Evolutionary conservation across 2,329 filamentous ascomycete species (phyloP).

Genomic region (Monilinia fructicola): DNA sequence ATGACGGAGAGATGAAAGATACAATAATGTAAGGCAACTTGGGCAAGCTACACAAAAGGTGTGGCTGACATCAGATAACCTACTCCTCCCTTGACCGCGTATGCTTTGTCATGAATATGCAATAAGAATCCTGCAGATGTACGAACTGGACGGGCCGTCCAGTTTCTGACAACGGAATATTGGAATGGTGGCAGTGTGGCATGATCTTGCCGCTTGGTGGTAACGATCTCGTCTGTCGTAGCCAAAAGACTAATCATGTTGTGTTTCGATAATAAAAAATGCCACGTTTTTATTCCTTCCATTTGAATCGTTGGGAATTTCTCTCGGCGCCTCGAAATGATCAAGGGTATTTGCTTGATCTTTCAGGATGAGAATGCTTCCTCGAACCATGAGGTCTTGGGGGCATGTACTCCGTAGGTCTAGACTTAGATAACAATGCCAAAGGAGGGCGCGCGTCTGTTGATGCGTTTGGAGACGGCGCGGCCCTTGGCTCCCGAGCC

Average conservation of each 20-base stretch:
- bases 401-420: conserved; percentile 9
- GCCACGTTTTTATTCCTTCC: conserved; percentile 23
- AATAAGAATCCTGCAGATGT: conserved; percentile 19
- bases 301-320: background rate
- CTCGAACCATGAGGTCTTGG: background rate
- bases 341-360: background rate
- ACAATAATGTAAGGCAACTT: background rate
- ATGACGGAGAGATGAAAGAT: background rate
- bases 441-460: conserved; percentile 14
- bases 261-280: conserved; percentile 17
- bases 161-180: conserved; percentile 23
- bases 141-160: conserved; percentile 22
- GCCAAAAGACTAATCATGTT: conserved; percentile 15
- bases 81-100: conserved; percentile 7
- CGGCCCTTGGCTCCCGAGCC: conserved; percentile 19
- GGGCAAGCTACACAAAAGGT: background rate
- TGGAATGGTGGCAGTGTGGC: conserved; percentile 23
- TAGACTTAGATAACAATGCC: conserved; percentile 1
- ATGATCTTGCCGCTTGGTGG: conserved; percentile 22
- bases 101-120: conserved; percentile 17
- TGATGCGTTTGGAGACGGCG: conserved; percentile 12
- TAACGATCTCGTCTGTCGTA: conserved; percentile 23
- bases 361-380: background rate
- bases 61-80: conserved; percentile 19
- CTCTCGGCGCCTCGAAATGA: background rate